Conservation (phyloP, 2,329 filamentous ascomycete genomes). For the Penicillium sp. region DNA sequence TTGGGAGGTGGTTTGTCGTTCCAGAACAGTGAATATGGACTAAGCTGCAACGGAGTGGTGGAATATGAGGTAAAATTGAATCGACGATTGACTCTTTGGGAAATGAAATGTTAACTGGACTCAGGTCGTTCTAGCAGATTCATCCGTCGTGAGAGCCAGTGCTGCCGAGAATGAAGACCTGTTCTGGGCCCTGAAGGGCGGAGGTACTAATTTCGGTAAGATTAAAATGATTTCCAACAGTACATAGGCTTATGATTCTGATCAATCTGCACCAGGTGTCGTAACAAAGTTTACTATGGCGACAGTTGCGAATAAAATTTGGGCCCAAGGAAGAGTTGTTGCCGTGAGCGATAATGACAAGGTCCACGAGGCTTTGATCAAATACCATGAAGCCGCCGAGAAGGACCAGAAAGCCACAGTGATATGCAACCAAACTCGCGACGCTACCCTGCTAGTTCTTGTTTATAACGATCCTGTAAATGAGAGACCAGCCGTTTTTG, state of each 20-base stretch:
- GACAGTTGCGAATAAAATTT: slow-evolving; percentile 19
- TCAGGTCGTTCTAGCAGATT: slow-evolving; percentile 24
- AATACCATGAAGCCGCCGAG: not conserved
- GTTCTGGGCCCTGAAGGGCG: slow-evolving; percentile 38
- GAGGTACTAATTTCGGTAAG: slow-evolving; percentile 34
- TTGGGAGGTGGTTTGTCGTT: slow-evolving; percentile 42
- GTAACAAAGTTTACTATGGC: slow-evolving; percentile 21
- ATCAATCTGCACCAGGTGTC: slow-evolving; percentile 9
- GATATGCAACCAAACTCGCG: not conserved
- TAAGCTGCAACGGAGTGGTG: slow-evolving; percentile 16
- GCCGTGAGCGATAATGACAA: not conserved
- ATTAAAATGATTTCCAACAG: not conserved
- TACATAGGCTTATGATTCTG: not conserved
- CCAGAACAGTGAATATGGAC: slow-evolving; percentile 19
- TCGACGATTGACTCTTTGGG: no score
- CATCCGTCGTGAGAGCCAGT: slow-evolving; percentile 19
- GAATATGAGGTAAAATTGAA: slow-evolving; percentile 21
- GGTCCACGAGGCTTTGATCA: not conserved
- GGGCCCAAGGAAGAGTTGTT: slow-evolving; percentile 9
- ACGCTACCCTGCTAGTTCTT: not conserved
- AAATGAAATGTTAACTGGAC: not conserved
- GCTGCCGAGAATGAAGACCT: slow-evolving; percentile 27
- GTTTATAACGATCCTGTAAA: not conserved
- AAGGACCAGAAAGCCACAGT: not conserved
- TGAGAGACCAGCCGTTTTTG: not conserved